phyloP scores from a whole-genome alignment of 108 stramenopile genomes.

The Cyclostephanos tholiformis region DNA sequence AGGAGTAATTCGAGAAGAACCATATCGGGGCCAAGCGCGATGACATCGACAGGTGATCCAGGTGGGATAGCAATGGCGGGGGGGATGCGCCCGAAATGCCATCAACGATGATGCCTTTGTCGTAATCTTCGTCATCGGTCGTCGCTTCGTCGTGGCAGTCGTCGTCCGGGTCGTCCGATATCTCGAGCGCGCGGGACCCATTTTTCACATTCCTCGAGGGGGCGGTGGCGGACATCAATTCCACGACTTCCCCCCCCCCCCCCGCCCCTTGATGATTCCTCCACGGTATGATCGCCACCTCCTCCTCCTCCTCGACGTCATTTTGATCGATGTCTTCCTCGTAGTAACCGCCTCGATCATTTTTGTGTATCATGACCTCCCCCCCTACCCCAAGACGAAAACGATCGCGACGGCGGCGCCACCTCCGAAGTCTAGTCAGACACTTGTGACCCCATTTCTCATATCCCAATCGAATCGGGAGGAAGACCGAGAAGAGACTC shows the following conservation, averaged over 20 bases:
- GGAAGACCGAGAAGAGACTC: constrained; percentile 73
- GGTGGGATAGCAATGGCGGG: constrained; percentile 44
- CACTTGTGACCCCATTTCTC: constrained; percentile 28
- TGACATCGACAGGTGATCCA: constrained; percentile 56
- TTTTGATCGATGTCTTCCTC: too few relatives aligned
- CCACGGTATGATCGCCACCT: constrained; percentile 41
- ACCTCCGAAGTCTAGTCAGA: background rate
- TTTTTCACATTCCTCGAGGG: background rate
- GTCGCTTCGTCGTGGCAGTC: constrained; percentile 36
- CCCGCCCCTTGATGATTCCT: constrained; percentile 15
- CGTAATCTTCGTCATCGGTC: constrained; percentile 31
- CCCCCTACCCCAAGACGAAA: background rate
- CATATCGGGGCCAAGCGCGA: constrained; percentile 82
- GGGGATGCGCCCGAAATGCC: too few relatives aligned
- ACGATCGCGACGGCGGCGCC: background rate
- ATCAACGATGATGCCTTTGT: constrained; percentile 25
- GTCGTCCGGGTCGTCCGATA: too few relatives aligned
- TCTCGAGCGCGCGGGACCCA: background rate
- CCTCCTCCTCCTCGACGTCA: background rate
- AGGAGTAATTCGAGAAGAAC: constrained; percentile 91
- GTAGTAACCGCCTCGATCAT: too few relatives aligned
- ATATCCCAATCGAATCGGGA: constrained; percentile 57
- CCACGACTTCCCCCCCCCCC: background rate
- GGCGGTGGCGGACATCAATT: background rate
- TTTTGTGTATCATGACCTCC: background rate